These are phyloP conservation scores for Paramecium pentaurelia DNA, from an alignment of 73 alveolate genomes.

Conservation along the genomic window DNA sequence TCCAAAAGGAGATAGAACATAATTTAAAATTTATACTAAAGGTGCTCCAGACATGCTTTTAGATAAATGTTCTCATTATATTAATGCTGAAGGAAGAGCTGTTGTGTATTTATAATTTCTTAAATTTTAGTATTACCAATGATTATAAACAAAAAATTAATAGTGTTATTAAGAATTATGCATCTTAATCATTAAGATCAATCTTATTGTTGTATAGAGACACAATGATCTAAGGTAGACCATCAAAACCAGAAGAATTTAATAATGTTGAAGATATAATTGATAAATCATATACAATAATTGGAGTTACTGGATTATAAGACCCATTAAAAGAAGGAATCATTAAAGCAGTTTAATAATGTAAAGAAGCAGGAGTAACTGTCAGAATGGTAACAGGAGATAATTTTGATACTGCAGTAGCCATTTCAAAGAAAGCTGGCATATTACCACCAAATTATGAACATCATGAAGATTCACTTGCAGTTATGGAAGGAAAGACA, in stretches of 20 bases:
- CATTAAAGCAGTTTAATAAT: slow-evolving; percentile 78
- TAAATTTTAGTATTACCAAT: slow-evolving; percentile 8
- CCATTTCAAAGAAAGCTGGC: slow-evolving; percentile 87
- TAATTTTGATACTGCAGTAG: slow-evolving; percentile 90
- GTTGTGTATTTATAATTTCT: not conserved
- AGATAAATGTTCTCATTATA: slow-evolving; percentile 69
- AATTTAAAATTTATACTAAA: slow-evolving; percentile 65
- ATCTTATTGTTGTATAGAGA: slow-evolving; percentile 79
- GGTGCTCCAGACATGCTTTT: slow-evolving; percentile 92
- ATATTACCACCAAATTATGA: slow-evolving; percentile 76
- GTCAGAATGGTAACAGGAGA: slow-evolving; percentile 97
- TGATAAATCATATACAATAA: slow-evolving; percentile 46
- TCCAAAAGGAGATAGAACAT: slow-evolving; percentile 6
- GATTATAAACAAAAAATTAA: slow-evolving; percentile 61
- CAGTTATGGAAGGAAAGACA: slow-evolving; percentile 87
- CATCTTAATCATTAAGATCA: slow-evolving; percentile 80
- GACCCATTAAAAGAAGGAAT: slow-evolving; percentile 90
- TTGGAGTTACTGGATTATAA: slow-evolving; percentile 83
- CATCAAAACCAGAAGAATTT: slow-evolving; percentile 66
- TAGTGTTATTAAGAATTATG: slow-evolving; percentile 67
- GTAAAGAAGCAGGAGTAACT: slow-evolving; percentile 86
- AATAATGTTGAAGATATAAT: slow-evolving; percentile 66
- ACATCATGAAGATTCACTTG: slow-evolving; percentile 65
- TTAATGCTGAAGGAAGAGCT: slow-evolving; percentile 71
- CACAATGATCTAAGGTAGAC: slow-evolving; percentile 64